Evolutionary conservation across 2,329 filamentous ascomycete genomes (phyloP), one percentile per base, ranked within the genome.

Genomic region (Pyrenophora tritici-repentis): DNA sequence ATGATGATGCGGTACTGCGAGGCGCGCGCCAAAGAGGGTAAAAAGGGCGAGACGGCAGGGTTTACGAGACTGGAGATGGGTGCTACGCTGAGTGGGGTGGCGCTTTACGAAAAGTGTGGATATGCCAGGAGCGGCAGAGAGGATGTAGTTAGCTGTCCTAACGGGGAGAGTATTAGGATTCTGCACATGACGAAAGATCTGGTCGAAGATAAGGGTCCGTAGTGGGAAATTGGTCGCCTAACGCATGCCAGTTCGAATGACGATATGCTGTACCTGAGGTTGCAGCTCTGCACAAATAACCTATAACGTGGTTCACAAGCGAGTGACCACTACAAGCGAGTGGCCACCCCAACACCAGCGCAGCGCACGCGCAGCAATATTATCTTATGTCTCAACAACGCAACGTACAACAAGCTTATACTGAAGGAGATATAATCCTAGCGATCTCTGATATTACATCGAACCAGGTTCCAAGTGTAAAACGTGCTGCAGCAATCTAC

Each of bases 1-100:
- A 73, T 72, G 70, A 64, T 73, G 67, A 72, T 73, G 70, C 56
- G 70, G 57, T 64, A 68, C 50, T 73, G 70, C 42, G 70, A 73
- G 46, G 60, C 48, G 41, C 54, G 53, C 4, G 70, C 70, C 3
- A 33, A 47, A 2, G 63, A 60, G 10, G 67, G 62, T 0, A 55
- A 53, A n/a, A 29, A 17, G 2, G 38, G 14, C 7, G 47, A 57
- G 36, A 53, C 54, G 9, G 51, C 45, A 0, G 70, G 70, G 4
- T 73, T 71, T 37, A 37, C 20, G 26, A 59, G 63, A 26, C 36
- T 72, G 41, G 70, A 73, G 38, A 73, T 73, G 70, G 70, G 70
- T 6, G 68, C 67, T 4, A 73, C 70, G 50, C 45, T 73, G 48
- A 68, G 59, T 42, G 68, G 69, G 12, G 69, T 72, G 2, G 57